Conservation (phyloP, 257 asterid species). For the Cruciata laevipes region DNA sequence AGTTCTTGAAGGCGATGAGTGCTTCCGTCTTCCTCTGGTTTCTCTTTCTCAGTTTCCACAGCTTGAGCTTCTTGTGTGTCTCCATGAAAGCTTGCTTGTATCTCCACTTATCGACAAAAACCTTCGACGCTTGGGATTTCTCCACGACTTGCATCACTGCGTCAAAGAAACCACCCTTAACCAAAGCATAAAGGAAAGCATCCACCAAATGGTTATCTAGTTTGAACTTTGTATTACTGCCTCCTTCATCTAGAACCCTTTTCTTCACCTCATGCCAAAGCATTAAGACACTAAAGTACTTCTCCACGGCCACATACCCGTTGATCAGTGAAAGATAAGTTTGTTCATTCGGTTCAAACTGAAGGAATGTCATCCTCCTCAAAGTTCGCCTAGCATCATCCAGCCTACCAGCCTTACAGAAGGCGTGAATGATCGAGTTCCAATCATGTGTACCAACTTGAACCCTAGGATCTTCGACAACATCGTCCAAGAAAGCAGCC, state of each 20-base stretch:
- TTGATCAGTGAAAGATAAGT: slow-evolving; percentile 79
- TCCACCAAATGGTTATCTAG: slow-evolving; percentile 60
- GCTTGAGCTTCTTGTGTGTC: slow-evolving; percentile 77
- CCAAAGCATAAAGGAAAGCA: slow-evolving; percentile 77
- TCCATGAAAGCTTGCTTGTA: slow-evolving; percentile 98
- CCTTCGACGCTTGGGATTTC: slow-evolving; percentile 61
- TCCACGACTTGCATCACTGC: slow-evolving; percentile 95
- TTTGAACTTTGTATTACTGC: slow-evolving; percentile 23
- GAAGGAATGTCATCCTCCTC: slow-evolving; percentile 82
- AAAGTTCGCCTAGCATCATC: slow-evolving; percentile 82
- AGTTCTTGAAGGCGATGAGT: slow-evolving; percentile 77
- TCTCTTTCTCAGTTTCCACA: slow-evolving; percentile 64
- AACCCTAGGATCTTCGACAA: slow-evolving; percentile 76
- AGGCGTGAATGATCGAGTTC: slow-evolving; percentile 93
- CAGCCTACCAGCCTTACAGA: slow-evolving; percentile 78
- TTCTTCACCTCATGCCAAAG: slow-evolving; percentile 92
- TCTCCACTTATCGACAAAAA: slow-evolving; percentile 93
- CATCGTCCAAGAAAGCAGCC: slow-evolving; percentile 82
- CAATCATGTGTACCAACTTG: slow-evolving; percentile 86
- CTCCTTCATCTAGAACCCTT: slow-evolving; percentile 48
- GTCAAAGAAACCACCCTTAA: slow-evolving; percentile 93
- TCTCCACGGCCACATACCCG: slow-evolving; percentile 59
- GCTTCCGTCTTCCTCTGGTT: slow-evolving; percentile 70
- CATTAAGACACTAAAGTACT: slow-evolving; percentile 74
- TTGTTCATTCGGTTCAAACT: slow-evolving; percentile 79